These are phyloP conservation scores for Gaeumannomyces sp. DNA, from an alignment of 2,329 filamentous ascomycete genomes.

Conservation along the genomic window DNA sequence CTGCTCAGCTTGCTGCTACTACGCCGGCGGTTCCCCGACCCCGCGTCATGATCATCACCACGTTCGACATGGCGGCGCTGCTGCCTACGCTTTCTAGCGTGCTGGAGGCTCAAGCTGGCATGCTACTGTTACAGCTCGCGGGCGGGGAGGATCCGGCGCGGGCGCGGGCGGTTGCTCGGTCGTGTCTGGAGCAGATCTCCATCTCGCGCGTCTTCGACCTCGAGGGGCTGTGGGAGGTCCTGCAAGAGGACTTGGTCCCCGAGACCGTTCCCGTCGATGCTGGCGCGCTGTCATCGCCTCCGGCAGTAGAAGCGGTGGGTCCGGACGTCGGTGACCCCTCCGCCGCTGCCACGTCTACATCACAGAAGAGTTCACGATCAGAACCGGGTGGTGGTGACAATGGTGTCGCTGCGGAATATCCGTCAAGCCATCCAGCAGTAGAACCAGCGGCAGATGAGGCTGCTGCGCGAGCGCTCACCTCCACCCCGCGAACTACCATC, in stretches of 20 bases:
- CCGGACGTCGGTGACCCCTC: neutral
- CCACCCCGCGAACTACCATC: neutral
- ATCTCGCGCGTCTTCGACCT: conserved; percentile 54
- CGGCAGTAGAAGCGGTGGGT: neutral
- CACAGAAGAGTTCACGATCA: too few species aligned
- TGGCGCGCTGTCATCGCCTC: neutral
- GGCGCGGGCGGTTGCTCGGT: conserved; percentile 23
- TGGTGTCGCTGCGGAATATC: neutral
- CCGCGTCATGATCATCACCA: conserved; percentile 40
- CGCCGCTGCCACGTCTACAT: too few species aligned
- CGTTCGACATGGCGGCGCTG: conserved; percentile 34
- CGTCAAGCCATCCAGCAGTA: neutral
- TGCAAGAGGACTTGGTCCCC: conserved; percentile 36
- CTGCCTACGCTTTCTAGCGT: conserved; percentile 36
- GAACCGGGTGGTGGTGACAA: too few species aligned
- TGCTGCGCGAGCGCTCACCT: neutral
- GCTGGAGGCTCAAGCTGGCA: conserved; percentile 29
- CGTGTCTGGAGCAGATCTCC: conserved; percentile 40
- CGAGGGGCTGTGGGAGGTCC: conserved; percentile 50
- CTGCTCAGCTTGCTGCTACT: conserved; percentile 16
- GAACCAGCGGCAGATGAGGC: neutral
- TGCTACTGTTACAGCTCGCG: conserved; percentile 14
- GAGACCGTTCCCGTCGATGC: neutral
- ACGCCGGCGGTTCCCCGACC: neutral
- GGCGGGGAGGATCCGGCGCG: conserved; percentile 14